These are phyloP conservation scores for Wickerhamomyces xylosicus DNA, from an alignment of 805 yeast genomes.

Conservation along the genomic window DNA sequence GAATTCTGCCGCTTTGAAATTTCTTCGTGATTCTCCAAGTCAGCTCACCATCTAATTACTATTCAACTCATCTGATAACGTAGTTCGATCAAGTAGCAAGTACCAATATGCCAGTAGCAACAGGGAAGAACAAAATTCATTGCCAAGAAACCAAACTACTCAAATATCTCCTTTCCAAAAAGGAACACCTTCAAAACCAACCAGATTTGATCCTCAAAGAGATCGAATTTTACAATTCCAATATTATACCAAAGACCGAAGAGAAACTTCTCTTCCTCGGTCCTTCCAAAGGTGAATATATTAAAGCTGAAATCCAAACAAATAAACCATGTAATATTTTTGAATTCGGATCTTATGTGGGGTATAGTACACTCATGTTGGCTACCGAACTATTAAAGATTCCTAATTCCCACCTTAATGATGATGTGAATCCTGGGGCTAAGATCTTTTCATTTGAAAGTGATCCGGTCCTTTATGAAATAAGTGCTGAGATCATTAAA, in stretches of 20 bases:
- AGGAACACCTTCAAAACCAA: conserved; percentile 5
- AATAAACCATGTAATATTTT: conserved; percentile 10
- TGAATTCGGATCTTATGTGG: conserved; percentile 15
- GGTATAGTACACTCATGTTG: conserved; percentile 12
- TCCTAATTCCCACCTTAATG: background rate
- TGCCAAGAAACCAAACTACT: no score
- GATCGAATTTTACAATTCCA: conserved; percentile 8
- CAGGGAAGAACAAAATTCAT: no score
- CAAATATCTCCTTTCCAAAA: conserved; percentile 2
- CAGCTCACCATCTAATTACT: no score
- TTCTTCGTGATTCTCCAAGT: no score
- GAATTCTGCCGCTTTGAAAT: no score
- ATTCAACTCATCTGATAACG: no score
- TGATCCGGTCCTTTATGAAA: conserved; percentile 5
- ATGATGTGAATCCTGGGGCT: background rate
- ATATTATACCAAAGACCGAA: background rate
- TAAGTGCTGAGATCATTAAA: conserved; percentile 9
- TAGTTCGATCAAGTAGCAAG: no score
- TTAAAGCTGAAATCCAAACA: conserved; percentile 3
- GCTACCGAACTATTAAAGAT: conserved; percentile 9
- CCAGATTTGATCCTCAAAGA: conserved; percentile 9
- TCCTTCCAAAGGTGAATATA: conserved; percentile 3
- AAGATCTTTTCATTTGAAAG: conserved; percentile 14
- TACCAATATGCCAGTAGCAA: no score
- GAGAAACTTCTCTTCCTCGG: conserved; percentile 4